Evolutionary conservation across 306 rosid genomes (phyloP).

Genomic region (Corylus heterophylla): DNA sequence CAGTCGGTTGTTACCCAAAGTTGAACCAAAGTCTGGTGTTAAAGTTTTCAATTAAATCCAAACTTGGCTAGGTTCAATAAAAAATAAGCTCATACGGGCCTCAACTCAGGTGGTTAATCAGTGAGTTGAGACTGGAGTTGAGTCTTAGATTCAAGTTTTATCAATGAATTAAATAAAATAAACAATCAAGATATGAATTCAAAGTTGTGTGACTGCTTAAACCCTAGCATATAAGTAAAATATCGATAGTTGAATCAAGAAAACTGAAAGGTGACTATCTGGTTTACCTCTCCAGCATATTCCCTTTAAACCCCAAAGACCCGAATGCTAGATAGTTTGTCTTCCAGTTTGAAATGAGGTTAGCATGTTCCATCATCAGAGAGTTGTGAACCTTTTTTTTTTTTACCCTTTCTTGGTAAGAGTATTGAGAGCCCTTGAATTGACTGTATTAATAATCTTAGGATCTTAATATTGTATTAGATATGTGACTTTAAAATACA

Average conservation of each 20-base stretch:
- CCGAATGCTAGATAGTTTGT: not conserved
- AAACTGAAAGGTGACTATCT: not conserved
- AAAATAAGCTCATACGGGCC: not conserved
- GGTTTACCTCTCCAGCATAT: not conserved
- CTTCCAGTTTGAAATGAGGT: no score
- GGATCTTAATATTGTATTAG: not conserved
- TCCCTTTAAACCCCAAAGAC: not conserved
- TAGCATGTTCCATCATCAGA: no score
- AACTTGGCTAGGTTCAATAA: not conserved
- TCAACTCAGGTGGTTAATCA: not conserved
- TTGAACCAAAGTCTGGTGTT: not conserved
- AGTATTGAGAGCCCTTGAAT: not conserved
- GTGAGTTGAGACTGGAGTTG: not conserved
- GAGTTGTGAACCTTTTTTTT: not conserved
- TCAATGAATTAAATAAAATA: not conserved
- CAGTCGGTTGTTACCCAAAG: not conserved
- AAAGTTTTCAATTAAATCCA: not conserved
- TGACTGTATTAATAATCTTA: not conserved
- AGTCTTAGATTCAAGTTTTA: not conserved
- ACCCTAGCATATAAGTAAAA: not conserved
- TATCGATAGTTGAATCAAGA: not conserved
- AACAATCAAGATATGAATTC: not conserved
- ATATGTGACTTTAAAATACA: not conserved
- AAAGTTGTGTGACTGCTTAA: not conserved
- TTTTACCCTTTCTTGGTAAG: not conserved